A percentile compares a stretch with the other conserved stretches of the same genome.
phyloP scores from a whole-genome alignment of 106 monocot species.

The Allium cepa region DNA sequence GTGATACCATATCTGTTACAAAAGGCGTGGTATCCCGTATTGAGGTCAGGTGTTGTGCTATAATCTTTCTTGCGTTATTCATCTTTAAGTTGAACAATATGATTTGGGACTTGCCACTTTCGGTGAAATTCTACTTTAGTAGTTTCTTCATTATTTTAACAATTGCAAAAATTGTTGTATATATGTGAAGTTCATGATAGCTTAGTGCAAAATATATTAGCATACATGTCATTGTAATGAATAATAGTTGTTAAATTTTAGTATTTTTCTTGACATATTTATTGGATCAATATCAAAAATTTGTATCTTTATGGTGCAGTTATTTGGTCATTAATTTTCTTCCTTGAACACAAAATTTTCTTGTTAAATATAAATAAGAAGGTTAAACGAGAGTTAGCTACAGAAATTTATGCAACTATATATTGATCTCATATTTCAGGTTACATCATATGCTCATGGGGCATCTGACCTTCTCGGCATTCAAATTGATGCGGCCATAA shows the following conservation, averaged over 20 bases:
- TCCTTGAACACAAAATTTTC: not conserved
- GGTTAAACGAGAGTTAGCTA: not conserved
- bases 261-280: no score
- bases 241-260: no score
- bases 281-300: no score
- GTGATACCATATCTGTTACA: constrained; percentile 96
- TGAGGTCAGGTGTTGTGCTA: constrained; percentile 58
- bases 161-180: no score
- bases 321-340: not conserved
- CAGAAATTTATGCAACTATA: not conserved
- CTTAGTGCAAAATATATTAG: no score
- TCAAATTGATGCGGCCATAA: constrained; percentile 99
- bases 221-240: no score
- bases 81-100: not conserved
- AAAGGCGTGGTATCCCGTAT: constrained; percentile 97
- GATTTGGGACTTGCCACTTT: not conserved
- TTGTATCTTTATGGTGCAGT: no score
- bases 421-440: constrained; percentile 20
- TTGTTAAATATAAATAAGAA: not conserved
- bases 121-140: no score
- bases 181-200: no score
- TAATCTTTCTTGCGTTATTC: not conserved
- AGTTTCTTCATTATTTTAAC: no score
- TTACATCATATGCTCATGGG: constrained; percentile 96
- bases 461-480: constrained; percentile 92